Evolutionary conservation across 2,329 filamentous ascomycete genomes (phyloP).

Genomic region (Phoma sp.): DNA sequence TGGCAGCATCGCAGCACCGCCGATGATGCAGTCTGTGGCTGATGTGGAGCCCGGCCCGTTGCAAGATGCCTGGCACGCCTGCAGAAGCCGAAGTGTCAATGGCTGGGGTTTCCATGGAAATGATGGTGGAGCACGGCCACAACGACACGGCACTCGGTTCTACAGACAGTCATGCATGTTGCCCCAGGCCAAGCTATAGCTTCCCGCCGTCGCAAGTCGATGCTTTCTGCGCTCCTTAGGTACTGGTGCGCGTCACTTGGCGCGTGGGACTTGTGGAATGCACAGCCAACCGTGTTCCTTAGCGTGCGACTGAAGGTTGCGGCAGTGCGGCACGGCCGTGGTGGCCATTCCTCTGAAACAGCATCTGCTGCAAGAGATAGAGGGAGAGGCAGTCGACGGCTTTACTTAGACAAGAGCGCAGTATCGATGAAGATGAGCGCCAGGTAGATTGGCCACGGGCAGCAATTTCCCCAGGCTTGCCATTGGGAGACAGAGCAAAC

Average conservation of each 20-base stretch:
- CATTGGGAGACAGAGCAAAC: conserved; percentile 7
- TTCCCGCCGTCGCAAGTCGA: conserved; percentile 22
- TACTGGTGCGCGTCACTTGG: conserved; percentile 20
- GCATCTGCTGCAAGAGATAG: conserved; percentile 13
- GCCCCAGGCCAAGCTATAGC: conserved; percentile 20
- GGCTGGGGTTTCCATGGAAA: conserved; percentile 34
- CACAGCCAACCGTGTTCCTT: conserved; percentile 25
- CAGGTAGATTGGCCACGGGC: conserved; percentile 18
- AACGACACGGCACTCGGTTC: conserved; percentile 13
- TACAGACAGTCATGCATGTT: conserved; percentile 4
- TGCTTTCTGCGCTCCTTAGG: conserved; percentile 14
- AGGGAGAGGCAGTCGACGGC: conserved; percentile 12
- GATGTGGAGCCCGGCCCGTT: conserved; percentile 36
- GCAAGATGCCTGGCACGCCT: conserved; percentile 20
- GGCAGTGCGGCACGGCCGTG: conserved; percentile 21
- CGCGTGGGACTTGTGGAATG: conserved; percentile 22
- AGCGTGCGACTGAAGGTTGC: conserved; percentile 18
- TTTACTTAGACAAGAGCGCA: neutral
- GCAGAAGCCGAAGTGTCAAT: conserved; percentile 25
- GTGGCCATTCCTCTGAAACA: conserved; percentile 18
- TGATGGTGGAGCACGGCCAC: conserved; percentile 28
- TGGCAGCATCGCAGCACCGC: conserved; percentile 20
- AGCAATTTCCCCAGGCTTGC: conserved; percentile 24
- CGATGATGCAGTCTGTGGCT: conserved; percentile 24
- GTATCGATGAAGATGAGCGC: neutral